Percentiles rank a stretch among this genome's conserved stretches.
phyloP scores from a whole-genome alignment of 345 rosid species.

The Salix purpurea region DNA sequence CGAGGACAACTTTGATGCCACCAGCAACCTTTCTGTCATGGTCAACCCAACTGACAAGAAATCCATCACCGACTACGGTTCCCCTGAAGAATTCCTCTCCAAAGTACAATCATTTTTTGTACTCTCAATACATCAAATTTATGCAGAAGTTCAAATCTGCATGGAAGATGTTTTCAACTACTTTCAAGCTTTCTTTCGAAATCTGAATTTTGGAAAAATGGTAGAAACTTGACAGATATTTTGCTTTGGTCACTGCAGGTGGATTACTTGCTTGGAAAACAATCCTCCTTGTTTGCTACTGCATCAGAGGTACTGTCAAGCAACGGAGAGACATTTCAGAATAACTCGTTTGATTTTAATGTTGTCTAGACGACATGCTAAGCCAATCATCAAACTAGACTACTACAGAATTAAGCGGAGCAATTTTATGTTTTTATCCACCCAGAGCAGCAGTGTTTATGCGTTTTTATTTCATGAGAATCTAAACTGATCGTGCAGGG shows the following conservation, averaged over 20 bases:
- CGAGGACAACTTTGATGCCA: conserved; percentile 85
- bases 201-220: not conserved
- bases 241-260: conserved; percentile 43
- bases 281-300: conserved; percentile 62
- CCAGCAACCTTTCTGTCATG: conserved; percentile 53
- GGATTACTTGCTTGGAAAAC: conserved; percentile 79
- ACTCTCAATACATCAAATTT: not conserved
- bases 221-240: not conserved
- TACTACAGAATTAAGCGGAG: not conserved
- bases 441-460: not conserved
- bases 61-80: conserved; percentile 72
- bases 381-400: not conserved
- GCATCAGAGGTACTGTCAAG: conserved; percentile 57
- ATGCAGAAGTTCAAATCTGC: not conserved
- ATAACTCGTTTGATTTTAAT: not conserved
- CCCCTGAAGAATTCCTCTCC: conserved; percentile 72
- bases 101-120: conserved; percentile 28
- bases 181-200: not conserved
- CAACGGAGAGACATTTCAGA: not conserved
- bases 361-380: not conserved
- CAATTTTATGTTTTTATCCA: too few species aligned
- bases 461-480: not conserved
- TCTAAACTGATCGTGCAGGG: conserved; percentile 45
- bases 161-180: not conserved
- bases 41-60: conserved; percentile 82